Evolutionary conservation across 1,284 basidiomycete species (phyloP), one percentile per base, ranked within the genome.

Genomic region (Ceratobasidium sp.): DNA sequence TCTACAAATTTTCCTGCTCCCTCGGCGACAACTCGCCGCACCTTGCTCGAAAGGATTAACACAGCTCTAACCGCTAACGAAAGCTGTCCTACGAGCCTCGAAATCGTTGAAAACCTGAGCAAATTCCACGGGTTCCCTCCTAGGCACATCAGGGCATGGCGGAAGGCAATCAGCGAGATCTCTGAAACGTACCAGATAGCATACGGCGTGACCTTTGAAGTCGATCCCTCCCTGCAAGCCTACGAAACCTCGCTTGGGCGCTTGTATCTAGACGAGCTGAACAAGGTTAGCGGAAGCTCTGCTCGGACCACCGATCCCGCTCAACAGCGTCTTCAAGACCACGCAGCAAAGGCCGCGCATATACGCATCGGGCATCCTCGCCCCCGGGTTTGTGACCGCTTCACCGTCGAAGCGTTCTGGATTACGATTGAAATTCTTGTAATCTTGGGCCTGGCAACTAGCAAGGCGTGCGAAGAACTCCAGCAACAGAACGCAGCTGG

Each of bases 351-450:
- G 1, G 75, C 79, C 54, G 84, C 83, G 5, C 79, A 76, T 49
- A 77, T 80, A 70, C 79, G 80, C 41, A 77, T 84, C 19, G 85
- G 85, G 0, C 82, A 83, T 69, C 81, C 79, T 29, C 85, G 84
- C 14, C 85, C 85, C 13, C 77, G 78, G 4, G 84, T 83, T 0
- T 84, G 86, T 74, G 79, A 79, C 50, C 79, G 83, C 21, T 85
- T 82, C 75, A 74, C 80, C 29, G 80, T 85, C 8, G 85, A 86
- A 73, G 83, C 83, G 0, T 80, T 85, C 72, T 82, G 82, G 80
- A 70, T 76, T 1, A 78, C 80, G 3, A 74, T 86, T 57, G 75
- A 80, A 9, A 73, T 84, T 14, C 80, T 68, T 14, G 23, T 68
- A 5, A 2, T 8, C 2, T 14, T 57, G 1, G 64, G 41, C 2